These are phyloP conservation scores for Candida pini DNA, from an alignment of 805 yeast genomes.

Conservation along the genomic window DNA sequence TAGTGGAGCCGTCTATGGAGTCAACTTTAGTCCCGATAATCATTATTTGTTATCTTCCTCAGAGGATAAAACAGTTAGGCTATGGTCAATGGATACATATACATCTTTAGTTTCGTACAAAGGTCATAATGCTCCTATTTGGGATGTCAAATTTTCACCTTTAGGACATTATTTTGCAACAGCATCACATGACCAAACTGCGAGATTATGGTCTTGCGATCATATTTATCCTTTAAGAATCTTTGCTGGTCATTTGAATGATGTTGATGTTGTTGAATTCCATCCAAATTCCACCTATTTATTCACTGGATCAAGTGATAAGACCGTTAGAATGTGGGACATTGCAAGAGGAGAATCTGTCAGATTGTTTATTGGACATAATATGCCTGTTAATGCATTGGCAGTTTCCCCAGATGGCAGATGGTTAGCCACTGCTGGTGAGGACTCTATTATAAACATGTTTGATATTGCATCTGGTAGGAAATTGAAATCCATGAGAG, in stretches of 20 bases:
- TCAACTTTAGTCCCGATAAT: conserved; percentile 87
- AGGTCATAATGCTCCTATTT: conserved; percentile 93
- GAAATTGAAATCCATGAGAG: conserved; percentile 83
- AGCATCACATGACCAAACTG: conserved; percentile 96
- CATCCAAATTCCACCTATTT: conserved; percentile 96
- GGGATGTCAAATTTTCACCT: conserved; percentile 96
- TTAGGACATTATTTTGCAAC: conserved; percentile 98
- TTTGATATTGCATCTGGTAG: conserved; percentile 96
- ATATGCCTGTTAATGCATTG: conserved; percentile 78
- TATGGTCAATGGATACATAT: conserved; percentile 93
- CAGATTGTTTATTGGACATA: conserved; percentile 87
- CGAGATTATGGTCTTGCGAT: conserved; percentile 96
- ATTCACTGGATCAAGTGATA: conserved; percentile 92
- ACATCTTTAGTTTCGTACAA: conserved; percentile 88
- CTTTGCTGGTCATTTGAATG: conserved; percentile 95
- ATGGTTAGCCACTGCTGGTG: conserved; percentile 94
- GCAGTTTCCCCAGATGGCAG: conserved; percentile 97
- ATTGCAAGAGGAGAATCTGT: conserved; percentile 83
- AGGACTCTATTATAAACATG: conserved; percentile 78
- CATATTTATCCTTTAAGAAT: conserved; percentile 94
- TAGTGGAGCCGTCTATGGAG: conserved; percentile 88
- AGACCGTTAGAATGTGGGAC: conserved; percentile 98
- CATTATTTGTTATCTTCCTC: conserved; percentile 74
- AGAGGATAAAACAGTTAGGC: conserved; percentile 85
- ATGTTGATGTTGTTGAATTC: conserved; percentile 90